Percentiles rank a stretch among this genome's conserved stretches.
phyloP scores from a whole-genome alignment of 148 eudicot species.

The Camellia japonica region DNA sequence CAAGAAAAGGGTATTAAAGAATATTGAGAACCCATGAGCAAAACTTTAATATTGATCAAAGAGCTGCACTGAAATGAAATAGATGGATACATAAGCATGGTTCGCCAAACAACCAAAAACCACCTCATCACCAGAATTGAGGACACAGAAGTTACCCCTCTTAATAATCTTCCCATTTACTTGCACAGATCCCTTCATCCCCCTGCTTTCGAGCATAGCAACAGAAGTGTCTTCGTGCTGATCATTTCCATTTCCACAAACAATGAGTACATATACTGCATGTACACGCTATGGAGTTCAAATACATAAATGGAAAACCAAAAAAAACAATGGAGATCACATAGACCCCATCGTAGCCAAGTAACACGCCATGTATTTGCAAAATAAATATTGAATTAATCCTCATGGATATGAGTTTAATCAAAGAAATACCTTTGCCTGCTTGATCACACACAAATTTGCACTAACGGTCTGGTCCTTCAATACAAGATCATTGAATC shows the following conservation, averaged over 20 bases:
- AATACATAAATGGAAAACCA: background rate
- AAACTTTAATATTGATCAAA: background rate
- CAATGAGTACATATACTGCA: slow-evolving; percentile 42
- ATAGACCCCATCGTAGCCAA: background rate
- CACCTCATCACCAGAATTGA: slow-evolving; percentile 88
- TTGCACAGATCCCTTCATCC: slow-evolving; percentile 76
- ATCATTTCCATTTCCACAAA: slow-evolving; percentile 46
- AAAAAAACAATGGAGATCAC: background rate
- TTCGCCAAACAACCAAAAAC: slow-evolving; percentile 58
- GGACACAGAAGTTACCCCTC: slow-evolving; percentile 51
- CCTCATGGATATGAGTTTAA: background rate
- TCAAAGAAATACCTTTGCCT: slow-evolving; percentile 49
- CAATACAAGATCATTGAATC: slow-evolving; percentile 44
- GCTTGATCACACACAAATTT: slow-evolving; percentile 55
- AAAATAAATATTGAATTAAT: background rate
- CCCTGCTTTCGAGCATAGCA: slow-evolving; percentile 77
- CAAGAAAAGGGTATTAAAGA: background rate
- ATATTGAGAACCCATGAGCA: background rate
- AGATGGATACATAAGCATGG: slow-evolving; percentile 86
- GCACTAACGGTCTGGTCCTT: slow-evolving; percentile 58
- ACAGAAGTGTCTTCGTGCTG: slow-evolving; percentile 62
- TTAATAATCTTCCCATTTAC: slow-evolving; percentile 69
- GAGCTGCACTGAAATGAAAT: background rate
- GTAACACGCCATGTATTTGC: background rate
- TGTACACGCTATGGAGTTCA: slow-evolving; percentile 22